Evolutionary conservation across 371 early-diverging fungal species (phyloP).

Genomic region (Mortierella sp.): DNA sequence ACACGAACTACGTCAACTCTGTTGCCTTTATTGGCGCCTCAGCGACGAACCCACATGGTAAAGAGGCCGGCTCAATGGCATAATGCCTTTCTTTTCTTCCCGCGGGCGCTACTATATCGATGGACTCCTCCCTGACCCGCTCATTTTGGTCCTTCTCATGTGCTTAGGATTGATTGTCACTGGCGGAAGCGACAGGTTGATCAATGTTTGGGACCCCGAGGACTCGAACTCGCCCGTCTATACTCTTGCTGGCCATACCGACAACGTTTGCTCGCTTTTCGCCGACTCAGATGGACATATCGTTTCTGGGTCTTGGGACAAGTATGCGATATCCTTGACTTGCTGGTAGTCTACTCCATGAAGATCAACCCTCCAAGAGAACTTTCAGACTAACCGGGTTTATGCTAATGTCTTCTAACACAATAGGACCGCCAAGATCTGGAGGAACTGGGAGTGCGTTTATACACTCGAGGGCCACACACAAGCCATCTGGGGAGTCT

Average conservation of each 20-base stretch:
- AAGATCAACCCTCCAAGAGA: neutral
- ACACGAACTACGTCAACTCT: constrained; percentile 87
- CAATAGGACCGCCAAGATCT: constrained; percentile 85
- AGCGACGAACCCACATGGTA: constrained; percentile 75
- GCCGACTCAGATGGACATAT: constrained; percentile 75
- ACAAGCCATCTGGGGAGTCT: constrained; percentile 93
- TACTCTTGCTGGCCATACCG: constrained; percentile 87
- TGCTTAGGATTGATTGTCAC: constrained; percentile 82
- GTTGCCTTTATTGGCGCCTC: constrained; percentile 76
- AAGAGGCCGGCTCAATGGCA: neutral
- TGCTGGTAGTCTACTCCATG: neutral
- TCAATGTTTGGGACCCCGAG: constrained; percentile 82
- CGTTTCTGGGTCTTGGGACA: constrained; percentile 98
- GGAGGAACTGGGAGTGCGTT: constrained; percentile 83
- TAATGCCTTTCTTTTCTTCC: neutral
- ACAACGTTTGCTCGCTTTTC: constrained; percentile 88
- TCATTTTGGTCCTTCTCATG: neutral
- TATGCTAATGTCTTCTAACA: neutral
- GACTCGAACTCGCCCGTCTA: constrained; percentile 70
- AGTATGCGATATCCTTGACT: constrained; percentile 63
- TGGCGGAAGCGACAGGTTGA: constrained; percentile 87
- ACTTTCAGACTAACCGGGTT: neutral
- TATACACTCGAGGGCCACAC: constrained; percentile 85
- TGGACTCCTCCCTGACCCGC: neutral
- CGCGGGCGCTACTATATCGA: too few species aligned